A percentile compares a stretch with the other conserved stretches of the same genome.
Evolutionary conservation across 768 basidiomycete species (phyloP).

Genomic region (Coprinellus aureogranulatus): DNA sequence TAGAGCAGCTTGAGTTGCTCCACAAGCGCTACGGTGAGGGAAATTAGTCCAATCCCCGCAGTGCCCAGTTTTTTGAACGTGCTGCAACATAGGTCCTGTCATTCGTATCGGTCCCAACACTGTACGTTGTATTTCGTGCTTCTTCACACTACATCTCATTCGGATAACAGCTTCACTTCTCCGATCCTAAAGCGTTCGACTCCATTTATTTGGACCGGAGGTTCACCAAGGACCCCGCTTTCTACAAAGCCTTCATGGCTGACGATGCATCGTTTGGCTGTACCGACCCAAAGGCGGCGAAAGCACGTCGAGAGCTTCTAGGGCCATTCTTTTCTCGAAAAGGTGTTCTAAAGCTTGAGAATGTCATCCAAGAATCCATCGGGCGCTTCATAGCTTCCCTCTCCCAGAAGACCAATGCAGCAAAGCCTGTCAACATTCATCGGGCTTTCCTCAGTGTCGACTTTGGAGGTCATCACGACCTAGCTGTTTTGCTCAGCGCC

Average conservation of each 20-base stretch:
- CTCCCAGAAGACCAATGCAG: background rate
- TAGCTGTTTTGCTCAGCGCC: constrained; percentile 30
- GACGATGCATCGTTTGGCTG: constrained; percentile 26
- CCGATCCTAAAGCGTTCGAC: constrained; percentile 28
- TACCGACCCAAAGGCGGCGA: constrained; percentile 22
- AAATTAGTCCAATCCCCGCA: background rate
- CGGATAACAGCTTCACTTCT: constrained; percentile 36
- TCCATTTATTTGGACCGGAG: constrained; percentile 30
- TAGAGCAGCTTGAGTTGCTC: constrained; percentile 24
- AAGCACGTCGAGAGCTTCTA: constrained; percentile 26
- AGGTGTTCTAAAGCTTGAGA: constrained; percentile 28
- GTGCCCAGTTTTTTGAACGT: background rate
- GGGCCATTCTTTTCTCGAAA: constrained; percentile 33
- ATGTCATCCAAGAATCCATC: constrained; percentile 25
- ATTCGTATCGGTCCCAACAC: constrained; percentile 37
- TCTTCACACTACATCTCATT: background rate
- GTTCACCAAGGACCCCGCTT: constrained; percentile 26
- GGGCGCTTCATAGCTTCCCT: constrained; percentile 20
- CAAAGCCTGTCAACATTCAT: constrained; percentile 19
- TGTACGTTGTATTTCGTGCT: constrained; percentile 17
- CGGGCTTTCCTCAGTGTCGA: constrained; percentile 22
- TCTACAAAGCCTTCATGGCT: constrained; percentile 21
- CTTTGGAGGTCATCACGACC: constrained; percentile 30
- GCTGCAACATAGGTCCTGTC: constrained; percentile 27
- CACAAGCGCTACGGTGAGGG: constrained; percentile 26